These are phyloP conservation scores for Anisodus acutangulus DNA, from an alignment of 257 asterid species.

Conservation along the genomic window DNA sequence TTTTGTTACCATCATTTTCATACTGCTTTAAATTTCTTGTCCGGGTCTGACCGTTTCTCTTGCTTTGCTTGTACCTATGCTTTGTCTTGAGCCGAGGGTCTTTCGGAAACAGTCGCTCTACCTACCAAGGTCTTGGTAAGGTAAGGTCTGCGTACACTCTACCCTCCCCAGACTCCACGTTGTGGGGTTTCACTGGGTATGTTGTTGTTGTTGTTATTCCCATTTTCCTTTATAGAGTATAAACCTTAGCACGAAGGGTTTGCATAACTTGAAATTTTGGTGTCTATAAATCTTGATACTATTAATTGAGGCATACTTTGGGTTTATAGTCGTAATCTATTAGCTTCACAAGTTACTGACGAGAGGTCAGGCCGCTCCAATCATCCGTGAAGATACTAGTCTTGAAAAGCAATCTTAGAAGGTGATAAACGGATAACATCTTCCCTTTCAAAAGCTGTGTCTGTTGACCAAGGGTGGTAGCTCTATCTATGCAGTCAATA, in stretches of 20 bases:
- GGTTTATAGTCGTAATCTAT: neutral
- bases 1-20: too few species aligned
- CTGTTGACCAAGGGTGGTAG: neutral
- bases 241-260: neutral
- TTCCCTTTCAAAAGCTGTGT: neutral
- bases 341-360: neutral
- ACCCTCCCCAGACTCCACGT: too few species aligned
- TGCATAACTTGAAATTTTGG: neutral
- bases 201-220: neutral
- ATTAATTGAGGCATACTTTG: neutral
- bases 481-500: constrained; percentile 13
- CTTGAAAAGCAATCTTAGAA: neutral
- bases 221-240: neutral
- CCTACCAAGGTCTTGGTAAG: too few species aligned
- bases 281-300: neutral
- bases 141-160: too few species aligned
- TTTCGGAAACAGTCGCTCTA: too few species aligned
- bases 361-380: neutral
- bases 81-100: too few species aligned
- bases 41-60: too few species aligned
- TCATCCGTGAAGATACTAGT: neutral
- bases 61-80: too few species aligned
- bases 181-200: too few species aligned
- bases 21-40: too few species aligned
- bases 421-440: neutral